Evolutionary conservation across 1,139 yeast genomes (phyloP).

Genomic region (Geotrichum histeridarum): DNA sequence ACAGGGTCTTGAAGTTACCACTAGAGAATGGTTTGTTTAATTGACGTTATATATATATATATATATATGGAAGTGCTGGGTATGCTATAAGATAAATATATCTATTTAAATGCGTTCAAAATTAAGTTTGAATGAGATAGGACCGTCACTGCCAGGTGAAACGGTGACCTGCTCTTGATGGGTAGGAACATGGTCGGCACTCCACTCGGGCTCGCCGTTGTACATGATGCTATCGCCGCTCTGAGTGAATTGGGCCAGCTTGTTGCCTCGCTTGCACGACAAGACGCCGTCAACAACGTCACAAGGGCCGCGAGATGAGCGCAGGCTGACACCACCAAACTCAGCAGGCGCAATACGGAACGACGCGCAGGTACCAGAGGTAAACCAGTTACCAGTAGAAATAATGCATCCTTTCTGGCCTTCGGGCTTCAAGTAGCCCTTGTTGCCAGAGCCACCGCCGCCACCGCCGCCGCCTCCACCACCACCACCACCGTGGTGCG

Average conservation of each 20-base stretch:
- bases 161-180: constrained; percentile 52
- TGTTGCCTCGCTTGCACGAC: constrained; percentile 35
- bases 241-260: constrained; percentile 34
- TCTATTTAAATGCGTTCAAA: constrained; percentile 28
- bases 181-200: constrained; percentile 50
- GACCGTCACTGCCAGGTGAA: constrained; percentile 45
- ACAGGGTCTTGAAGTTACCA: too few species aligned
- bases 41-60: too few species aligned
- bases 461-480: constrained; percentile 25
- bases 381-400: constrained; percentile 79
- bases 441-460: constrained; percentile 22
- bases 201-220: constrained; percentile 65
- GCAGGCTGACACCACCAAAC: constrained; percentile 66
- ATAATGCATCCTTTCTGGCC: constrained; percentile 72
- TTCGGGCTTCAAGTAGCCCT: constrained; percentile 51
- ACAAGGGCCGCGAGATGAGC: constrained; percentile 70
- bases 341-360: constrained; percentile 50
- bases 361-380: constrained; percentile 81
- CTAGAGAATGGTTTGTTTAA: too few species aligned
- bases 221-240: constrained; percentile 43
- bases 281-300: constrained; percentile 44
- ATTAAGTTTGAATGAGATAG: constrained; percentile 43
- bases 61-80: too few species aligned
- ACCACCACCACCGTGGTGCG: constrained; percentile 34
- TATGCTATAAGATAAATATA: background rate